phyloP scores from a whole-genome alignment of 305 asterid species.

The Fraxinus velutina region DNA sequence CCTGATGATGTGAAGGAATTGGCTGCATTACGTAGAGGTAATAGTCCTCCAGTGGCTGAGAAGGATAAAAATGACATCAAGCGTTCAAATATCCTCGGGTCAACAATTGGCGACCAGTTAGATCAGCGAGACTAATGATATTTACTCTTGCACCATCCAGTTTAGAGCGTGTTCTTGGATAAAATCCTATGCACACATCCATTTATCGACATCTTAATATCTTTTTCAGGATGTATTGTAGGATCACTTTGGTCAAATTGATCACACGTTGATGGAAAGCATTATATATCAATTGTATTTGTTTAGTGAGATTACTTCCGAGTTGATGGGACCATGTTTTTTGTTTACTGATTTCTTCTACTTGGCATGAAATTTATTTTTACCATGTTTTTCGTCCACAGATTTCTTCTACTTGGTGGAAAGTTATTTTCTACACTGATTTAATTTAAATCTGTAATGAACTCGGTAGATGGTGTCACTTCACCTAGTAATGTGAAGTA shows the following conservation, averaged over 20 bases:
- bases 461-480: neutral
- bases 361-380: neutral
- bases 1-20: constrained; percentile 51
- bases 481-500: neutral
- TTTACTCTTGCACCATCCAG: neutral
- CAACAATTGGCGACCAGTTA: constrained; percentile 35
- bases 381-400: neutral
- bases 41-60: constrained; percentile 35
- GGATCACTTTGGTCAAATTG: neutral
- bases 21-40: constrained; percentile 50
- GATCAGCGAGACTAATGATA: constrained; percentile 35
- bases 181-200: constrained; percentile 7
- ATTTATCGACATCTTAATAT: neutral
- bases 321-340: neutral
- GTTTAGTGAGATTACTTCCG: neutral
- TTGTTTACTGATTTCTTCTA: neutral
- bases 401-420: neutral
- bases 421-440: neutral
- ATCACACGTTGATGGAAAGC: neutral
- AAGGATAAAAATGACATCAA: constrained; percentile 56
- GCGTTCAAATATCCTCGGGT: constrained; percentile 29
- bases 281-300: neutral
- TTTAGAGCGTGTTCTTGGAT: neutral
- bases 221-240: neutral
- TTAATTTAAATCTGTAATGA: neutral